phyloP scores from a whole-genome alignment of 2,329 filamentous ascomycete species.

The Zasmidium angulare region DNA sequence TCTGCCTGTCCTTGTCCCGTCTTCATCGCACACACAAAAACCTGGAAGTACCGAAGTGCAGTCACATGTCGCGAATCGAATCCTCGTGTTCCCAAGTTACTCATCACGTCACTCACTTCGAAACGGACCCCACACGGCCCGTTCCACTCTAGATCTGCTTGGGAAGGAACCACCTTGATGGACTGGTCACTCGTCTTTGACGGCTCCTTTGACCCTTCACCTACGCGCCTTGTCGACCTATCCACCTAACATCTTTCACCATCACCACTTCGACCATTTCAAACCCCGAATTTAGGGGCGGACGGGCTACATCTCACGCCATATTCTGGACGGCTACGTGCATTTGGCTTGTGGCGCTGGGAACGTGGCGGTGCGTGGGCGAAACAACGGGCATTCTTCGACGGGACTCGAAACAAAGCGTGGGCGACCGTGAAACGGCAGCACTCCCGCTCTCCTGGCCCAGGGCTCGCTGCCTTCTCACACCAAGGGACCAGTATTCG shows the following conservation, averaged over 20 bases:
- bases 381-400: neutral
- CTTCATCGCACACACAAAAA: no score
- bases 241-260: neutral
- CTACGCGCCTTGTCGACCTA: neutral
- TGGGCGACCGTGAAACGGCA: conserved; percentile 10
- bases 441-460: neutral
- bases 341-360: neutral
- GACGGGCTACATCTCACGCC: neutral
- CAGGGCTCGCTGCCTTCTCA: neutral
- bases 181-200: neutral
- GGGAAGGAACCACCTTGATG: conserved; percentile 1
- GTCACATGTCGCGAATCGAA: neutral
- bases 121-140: neutral
- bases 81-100: neutral
- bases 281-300: neutral
- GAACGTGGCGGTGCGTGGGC: conserved; percentile 14
- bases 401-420: neutral
- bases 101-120: neutral
- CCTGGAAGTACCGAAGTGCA: neutral
- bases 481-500: neutral
- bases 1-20: neutral
- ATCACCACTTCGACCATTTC: neutral
- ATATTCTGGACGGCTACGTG: neutral
- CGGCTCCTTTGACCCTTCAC: neutral
- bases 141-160: neutral